Conservation (phyloP, 495 filamentous ascomycete species). For the Tuber aestivum region DNA sequence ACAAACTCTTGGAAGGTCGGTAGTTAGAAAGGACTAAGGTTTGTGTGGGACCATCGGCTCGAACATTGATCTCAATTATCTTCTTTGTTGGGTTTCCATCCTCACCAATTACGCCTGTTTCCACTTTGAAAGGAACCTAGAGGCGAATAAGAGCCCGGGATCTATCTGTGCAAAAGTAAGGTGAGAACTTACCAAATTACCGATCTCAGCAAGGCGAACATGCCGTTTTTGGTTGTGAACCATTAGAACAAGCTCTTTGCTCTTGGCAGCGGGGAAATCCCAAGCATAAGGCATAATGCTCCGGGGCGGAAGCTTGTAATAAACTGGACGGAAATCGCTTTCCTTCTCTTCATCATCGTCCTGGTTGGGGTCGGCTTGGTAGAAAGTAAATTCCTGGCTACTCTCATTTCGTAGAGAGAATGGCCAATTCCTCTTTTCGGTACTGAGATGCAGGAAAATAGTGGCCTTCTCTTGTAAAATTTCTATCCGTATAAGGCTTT, state of each 20-base stretch:
- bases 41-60: conserved; percentile 89
- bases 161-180: not conserved
- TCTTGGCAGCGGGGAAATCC: conserved; percentile 97
- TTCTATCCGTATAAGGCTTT: conserved; percentile 80
- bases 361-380: conserved; percentile 64
- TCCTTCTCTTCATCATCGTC: conserved; percentile 83
- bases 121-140: conserved; percentile 42
- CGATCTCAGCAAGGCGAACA: conserved; percentile 92
- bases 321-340: conserved; percentile 77
- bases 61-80: conserved; percentile 92
- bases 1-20: conserved; percentile 86
- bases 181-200: conserved; percentile 60
- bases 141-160: not conserved
- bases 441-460: conserved; percentile 82
- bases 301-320: conserved; percentile 85
- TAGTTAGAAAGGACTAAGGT: conserved; percentile 92
- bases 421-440: conserved; percentile 91
- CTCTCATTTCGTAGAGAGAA: conserved; percentile 98
- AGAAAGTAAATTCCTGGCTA: conserved; percentile 91
- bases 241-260: conserved; percentile 79
- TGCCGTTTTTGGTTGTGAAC: conserved; percentile 75
- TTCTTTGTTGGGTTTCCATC: conserved; percentile 52
- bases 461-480: conserved; percentile 85
- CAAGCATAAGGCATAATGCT: conserved; percentile 99
- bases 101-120: conserved; percentile 43